A percentile compares a stretch with the other conserved stretches of the same genome.
phyloP scores from a whole-genome alignment of 192 early-diverging fungal species.

The Mortierella hygrophila region DNA sequence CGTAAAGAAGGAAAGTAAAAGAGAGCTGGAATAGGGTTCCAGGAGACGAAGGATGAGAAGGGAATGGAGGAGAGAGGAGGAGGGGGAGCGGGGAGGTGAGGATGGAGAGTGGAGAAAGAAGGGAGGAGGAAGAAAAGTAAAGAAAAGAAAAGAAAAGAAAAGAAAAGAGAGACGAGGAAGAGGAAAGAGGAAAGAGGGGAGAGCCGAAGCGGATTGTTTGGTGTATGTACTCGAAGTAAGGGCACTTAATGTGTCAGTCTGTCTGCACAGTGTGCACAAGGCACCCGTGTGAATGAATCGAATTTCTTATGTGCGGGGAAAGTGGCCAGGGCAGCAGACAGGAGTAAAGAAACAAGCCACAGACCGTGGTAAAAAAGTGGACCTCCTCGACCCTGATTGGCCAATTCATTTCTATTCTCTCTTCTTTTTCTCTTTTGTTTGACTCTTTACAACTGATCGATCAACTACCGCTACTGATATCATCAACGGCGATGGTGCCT shows the following conservation, averaged over 20 bases:
- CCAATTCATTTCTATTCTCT: neutral
- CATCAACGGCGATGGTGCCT: neutral
- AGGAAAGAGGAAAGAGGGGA: neutral
- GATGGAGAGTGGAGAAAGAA: neutral
- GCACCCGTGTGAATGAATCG: constrained; percentile 3
- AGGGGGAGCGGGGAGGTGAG: too few relatives aligned
- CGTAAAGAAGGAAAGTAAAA: neutral
- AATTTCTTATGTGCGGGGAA: neutral
- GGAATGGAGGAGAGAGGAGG: neutral
- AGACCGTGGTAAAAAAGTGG: constrained; percentile 31
- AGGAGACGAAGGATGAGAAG: neutral
- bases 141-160: neutral
- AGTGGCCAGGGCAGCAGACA: too few relatives aligned
- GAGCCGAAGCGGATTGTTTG: neutral
- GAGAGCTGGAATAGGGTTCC: neutral
- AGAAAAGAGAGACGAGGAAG: constrained; percentile 3
- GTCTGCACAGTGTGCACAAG: neutral
- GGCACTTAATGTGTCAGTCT: too few relatives aligned
- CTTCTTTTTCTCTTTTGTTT: neutral
- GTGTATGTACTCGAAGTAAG: neutral
- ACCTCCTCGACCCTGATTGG: constrained; percentile 22
- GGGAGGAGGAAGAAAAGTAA: neutral
- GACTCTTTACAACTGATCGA: neutral
- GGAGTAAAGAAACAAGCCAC: neutral
- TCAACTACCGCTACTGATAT: too few relatives aligned